Evolutionary conservation across 1,284 basidiomycete genomes (phyloP).

Genomic region (Tilletia caries): DNA sequence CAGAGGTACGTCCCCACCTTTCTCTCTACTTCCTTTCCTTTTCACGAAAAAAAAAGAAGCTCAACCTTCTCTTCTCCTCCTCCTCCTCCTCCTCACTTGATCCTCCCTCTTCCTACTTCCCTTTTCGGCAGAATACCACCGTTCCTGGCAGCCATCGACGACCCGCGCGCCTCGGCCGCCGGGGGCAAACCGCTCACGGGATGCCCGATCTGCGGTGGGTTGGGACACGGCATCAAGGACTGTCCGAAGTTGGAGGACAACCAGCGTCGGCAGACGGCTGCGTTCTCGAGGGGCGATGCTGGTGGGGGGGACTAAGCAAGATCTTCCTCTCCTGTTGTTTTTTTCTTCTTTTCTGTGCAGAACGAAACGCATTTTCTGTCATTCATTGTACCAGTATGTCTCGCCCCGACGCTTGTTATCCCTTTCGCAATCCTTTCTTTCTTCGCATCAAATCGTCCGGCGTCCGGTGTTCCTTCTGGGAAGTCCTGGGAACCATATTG

Average conservation of each 20-base stretch:
- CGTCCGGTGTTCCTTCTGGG: too few species aligned
- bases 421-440: too few species aligned
- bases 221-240: constrained; percentile 87
- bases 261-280: constrained; percentile 79
- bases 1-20: constrained; percentile 60
- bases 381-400: constrained; percentile 3
- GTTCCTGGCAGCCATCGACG: constrained; percentile 87
- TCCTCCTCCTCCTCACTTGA: neutral
- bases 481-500: too few species aligned
- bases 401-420: neutral
- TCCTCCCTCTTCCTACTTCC: too few species aligned
- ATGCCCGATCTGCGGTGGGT: constrained; percentile 94
- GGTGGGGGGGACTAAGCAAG: constrained; percentile 27
- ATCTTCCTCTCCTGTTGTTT: neutral
- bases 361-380: neutral
- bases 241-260: constrained; percentile 96
- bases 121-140: constrained; percentile 71
- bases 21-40: neutral
- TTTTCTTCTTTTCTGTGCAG: neutral
- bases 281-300: constrained; percentile 61
- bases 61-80: constrained; percentile 5
- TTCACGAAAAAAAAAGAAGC: too few species aligned
- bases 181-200: constrained; percentile 71
- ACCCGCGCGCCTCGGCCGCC: constrained; percentile 69
- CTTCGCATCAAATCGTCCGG: too few species aligned